Percentiles rank a stretch among this genome's conserved stretches.
phyloP scores from a whole-genome alignment of 2,329 filamentous ascomycete genomes.

The Arthrobotrys pseudoclavata region DNA sequence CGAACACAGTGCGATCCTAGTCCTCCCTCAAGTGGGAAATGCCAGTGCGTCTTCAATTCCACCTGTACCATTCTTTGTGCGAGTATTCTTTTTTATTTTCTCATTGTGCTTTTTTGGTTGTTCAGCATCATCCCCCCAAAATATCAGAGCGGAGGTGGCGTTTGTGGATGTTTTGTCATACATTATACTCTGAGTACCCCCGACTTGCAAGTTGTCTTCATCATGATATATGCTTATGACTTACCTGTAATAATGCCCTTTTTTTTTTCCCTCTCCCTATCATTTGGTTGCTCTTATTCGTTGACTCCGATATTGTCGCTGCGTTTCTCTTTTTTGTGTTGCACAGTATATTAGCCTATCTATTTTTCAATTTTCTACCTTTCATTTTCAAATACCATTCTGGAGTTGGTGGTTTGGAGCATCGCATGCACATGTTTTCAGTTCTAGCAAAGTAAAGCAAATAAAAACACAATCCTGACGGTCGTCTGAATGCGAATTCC shows the following conservation, averaged over 20 bases:
- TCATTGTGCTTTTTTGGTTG: not conserved
- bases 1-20: not conserved
- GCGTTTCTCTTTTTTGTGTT: not conserved
- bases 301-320: conserved; percentile 4
- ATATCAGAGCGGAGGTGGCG: conserved; percentile 54
- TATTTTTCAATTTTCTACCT: conserved; percentile 22
- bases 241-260: conserved; percentile 4
- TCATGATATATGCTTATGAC: conserved; percentile 35
- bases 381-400: conserved; percentile 41
- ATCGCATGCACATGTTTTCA: conserved; percentile 21
- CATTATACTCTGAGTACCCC: conserved; percentile 31
- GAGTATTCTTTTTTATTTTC: conserved; percentile 52
- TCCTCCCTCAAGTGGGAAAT: conserved; percentile 29
- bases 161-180: conserved; percentile 55
- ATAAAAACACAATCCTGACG: conserved; percentile 51
- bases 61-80: conserved; percentile 58
- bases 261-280: not conserved
- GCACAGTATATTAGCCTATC: conserved; percentile 26
- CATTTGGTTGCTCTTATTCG: conserved; percentile 4
- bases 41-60: conserved; percentile 60
- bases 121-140: conserved; percentile 43
- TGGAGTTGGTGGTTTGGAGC: conserved; percentile 59
- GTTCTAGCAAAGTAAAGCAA: conserved; percentile 17
- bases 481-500: conserved; percentile 42
- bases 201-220: not conserved